A percentile compares a stretch with the other conserved stretches of the same genome.
These are phyloP conservation scores for Chlorella vulgaris DNA, from an alignment of 139 green algal genomes.

Conservation along the genomic window DNA sequence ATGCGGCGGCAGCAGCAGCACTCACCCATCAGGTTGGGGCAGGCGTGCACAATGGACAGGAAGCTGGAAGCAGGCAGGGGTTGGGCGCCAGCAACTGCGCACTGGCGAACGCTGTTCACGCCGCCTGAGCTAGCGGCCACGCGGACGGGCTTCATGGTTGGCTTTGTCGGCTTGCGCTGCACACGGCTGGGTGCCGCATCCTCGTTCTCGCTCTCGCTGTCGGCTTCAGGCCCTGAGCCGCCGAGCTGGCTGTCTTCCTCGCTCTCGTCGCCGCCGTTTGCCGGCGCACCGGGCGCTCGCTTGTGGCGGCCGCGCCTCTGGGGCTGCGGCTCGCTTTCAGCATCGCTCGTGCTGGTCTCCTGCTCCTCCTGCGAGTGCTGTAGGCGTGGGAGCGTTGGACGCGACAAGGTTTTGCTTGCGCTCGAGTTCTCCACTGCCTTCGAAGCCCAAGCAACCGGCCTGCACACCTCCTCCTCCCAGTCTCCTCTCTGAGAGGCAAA, in stretches of 20 bases:
- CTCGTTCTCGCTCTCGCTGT: neutral
- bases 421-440: neutral
- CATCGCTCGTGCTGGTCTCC: neutral
- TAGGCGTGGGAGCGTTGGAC: too few species aligned
- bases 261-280: neutral
- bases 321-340: neutral
- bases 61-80: neutral
- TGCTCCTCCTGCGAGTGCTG: too few species aligned
- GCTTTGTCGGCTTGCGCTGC: neutral
- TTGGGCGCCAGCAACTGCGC: neutral
- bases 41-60: neutral
- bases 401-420: neutral
- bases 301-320: too few species aligned
- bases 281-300: too few species aligned
- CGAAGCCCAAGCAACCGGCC: neutral
- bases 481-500: neutral
- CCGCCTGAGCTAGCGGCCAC: neutral
- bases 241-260: neutral
- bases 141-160: too few species aligned
- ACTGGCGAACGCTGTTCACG: neutral
- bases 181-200: neutral
- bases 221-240: neutral
- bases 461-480: neutral
- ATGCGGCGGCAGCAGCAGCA: neutral
- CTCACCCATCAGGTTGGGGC: neutral